Evolutionary conservation across 805 yeast genomes (phyloP).

Genomic region (Ogataea glucozyma): DNA sequence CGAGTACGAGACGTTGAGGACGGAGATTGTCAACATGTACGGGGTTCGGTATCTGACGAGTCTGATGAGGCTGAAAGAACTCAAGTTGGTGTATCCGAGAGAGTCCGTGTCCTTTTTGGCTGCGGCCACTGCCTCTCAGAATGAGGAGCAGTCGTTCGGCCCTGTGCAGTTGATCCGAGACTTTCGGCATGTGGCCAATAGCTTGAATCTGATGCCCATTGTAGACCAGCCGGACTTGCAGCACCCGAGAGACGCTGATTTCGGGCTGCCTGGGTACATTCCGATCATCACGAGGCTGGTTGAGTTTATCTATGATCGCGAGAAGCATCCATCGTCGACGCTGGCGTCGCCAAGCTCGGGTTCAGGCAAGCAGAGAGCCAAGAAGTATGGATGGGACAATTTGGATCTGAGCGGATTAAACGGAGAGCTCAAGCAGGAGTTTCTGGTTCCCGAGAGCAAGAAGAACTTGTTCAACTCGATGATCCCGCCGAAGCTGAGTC

Average conservation of each 20-base stretch:
- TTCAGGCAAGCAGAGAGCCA: conserved; percentile 19
- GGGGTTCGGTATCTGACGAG: conserved; percentile 57
- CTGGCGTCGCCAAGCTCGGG: conserved; percentile 31
- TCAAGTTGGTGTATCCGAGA: conserved; percentile 46
- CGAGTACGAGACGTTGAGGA: conserved; percentile 57
- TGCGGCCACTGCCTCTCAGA: conserved; percentile 10
- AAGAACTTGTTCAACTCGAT: conserved; percentile 28
- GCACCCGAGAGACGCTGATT: conserved; percentile 50
- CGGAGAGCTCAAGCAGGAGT: conserved; percentile 37
- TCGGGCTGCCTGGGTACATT: conserved; percentile 78
- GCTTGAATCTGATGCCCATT: conserved; percentile 51
- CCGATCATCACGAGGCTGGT: conserved; percentile 73
- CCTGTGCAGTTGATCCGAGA: conserved; percentile 35
- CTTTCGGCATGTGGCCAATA: conserved; percentile 36
- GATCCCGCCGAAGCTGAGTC: conserved; percentile 26
- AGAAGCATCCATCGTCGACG: conserved; percentile 38
- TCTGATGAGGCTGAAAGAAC: conserved; percentile 49
- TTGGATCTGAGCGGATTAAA: conserved; percentile 43
- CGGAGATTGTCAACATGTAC: conserved; percentile 58
- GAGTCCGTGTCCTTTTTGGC: conserved; percentile 28
- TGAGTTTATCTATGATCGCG: conserved; percentile 64
- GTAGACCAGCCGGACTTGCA: conserved; percentile 35
- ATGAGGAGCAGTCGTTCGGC: conserved; percentile 14
- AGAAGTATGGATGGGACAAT: conserved; percentile 44
- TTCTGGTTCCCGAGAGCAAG: conserved; percentile 35